Evolutionary conservation across 2,329 filamentous ascomycete genomes (phyloP), one percentile per base, ranked within the genome.

Genomic region (Ceratocystis lukuohia): DNA sequence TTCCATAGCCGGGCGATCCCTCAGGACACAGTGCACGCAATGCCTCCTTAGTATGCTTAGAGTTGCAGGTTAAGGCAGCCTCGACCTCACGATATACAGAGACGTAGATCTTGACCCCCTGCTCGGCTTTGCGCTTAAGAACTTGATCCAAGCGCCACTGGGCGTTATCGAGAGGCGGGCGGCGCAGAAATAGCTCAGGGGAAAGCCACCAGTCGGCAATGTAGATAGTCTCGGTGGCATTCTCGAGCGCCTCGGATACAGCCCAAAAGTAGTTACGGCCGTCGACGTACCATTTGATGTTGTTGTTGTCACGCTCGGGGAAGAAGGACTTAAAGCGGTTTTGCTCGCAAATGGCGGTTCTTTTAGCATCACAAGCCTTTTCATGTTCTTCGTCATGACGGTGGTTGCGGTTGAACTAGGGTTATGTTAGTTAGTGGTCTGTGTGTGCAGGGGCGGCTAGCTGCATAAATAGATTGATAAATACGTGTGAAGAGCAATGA

Each of bases 141-240:
- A 95, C 78, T 69, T 89, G 85, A 75, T 99, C 94, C 20, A 99
- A 77, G 10, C 93, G 83, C 84, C 87, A 96, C 76, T 96, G 84
- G 74, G 95, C 89, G 70, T 91, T 88, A 72, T 82, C 82, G 70
- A 88, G 87, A 0, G 94, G 89, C 1, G 94, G 92, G 22, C 94
- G 83, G 46, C 94, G 85, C 69, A 99, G 76, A 76, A 93, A 96
- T 69, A 94, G 77, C 75, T 94, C 89, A 0, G 90, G 94, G 2
- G 89, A 95, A 15, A 97, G 79, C 94, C 94, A 97, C 94, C 93
- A 99, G 73, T 97, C 94, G 68, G 82, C 88, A 70, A 99, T 95
- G 75, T 97, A 99, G 71, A 99, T 96, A 59, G 88, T 88, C 76
- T 97, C 93, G 72, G 88, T 88, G 46, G 94, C 94, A 68, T 86